Evolutionary conservation across 805 yeast genomes (phyloP).

Genomic region (Starmerella apicola): DNA sequence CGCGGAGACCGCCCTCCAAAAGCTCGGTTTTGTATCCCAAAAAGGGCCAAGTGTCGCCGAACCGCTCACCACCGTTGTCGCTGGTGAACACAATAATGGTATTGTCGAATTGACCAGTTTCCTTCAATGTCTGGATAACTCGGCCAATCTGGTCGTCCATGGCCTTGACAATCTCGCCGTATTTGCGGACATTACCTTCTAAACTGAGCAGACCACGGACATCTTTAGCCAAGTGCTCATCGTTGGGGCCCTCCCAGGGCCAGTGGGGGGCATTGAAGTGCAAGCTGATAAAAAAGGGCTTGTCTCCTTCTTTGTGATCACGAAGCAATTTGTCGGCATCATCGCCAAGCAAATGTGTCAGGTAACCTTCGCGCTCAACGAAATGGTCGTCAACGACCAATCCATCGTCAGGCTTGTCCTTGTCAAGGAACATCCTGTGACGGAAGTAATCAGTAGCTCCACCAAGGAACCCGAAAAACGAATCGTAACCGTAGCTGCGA

Average conservation of each 20-base stretch:
- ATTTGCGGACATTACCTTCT: conserved; percentile 41
- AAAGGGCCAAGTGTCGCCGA: conserved; percentile 44
- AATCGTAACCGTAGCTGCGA: conserved; percentile 19
- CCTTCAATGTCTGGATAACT: conserved; percentile 33
- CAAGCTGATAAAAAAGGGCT: conserved; percentile 43
- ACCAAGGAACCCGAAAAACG: conserved; percentile 20
- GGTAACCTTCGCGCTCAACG: conserved; percentile 20
- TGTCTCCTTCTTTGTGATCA: conserved; percentile 27
- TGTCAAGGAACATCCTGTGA: conserved; percentile 13
- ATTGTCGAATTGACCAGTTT: conserved; percentile 37
- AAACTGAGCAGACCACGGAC: conserved; percentile 37
- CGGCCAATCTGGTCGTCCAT: conserved; percentile 42
- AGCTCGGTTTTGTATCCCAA: conserved; percentile 43
- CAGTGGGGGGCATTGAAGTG: conserved; percentile 58
- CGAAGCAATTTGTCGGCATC: conserved; percentile 31
- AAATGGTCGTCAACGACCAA: conserved; percentile 18
- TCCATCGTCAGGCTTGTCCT: conserved; percentile 10
- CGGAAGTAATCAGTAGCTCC: conserved; percentile 21
- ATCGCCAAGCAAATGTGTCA: conserved; percentile 21
- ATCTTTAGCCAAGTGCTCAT: conserved; percentile 33
- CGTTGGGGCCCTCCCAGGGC: conserved; percentile 49
- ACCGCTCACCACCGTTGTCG: conserved; percentile 56
- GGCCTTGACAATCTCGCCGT: conserved; percentile 52
- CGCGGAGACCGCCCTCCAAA: conserved; percentile 48
- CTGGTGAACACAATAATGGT: conserved; percentile 49